A percentile compares a stretch with the other conserved stretches of the same genome.
These are phyloP conservation scores for Nidularia sp. DNA, from an alignment of 768 basidiomycete genomes.

Conservation along the genomic window DNA sequence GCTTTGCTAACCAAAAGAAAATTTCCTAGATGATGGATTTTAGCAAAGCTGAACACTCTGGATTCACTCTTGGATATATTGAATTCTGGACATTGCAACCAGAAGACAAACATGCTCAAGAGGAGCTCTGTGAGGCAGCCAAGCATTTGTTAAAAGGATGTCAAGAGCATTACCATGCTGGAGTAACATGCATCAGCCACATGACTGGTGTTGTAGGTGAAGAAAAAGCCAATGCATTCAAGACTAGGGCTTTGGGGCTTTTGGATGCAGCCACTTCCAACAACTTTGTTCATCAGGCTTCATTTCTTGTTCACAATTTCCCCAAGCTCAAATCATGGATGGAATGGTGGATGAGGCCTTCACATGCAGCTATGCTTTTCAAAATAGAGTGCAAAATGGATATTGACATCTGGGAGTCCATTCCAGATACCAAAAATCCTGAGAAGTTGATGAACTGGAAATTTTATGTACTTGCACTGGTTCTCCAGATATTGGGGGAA, in stretches of 20 bases:
- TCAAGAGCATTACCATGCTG: constrained; percentile 23
- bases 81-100: constrained; percentile 12
- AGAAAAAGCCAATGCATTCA: constrained; percentile 10
- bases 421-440: constrained; percentile 4
- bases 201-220: constrained; percentile 16
- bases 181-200: constrained; percentile 17
- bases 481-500: too few species aligned
- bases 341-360: constrained; percentile 24
- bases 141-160: constrained; percentile 20
- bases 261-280: constrained; percentile 4
- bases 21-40: constrained; percentile 25
- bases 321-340: constrained; percentile 19
- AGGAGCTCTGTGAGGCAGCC: constrained; percentile 8
- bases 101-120: constrained; percentile 2
- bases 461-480: too few species aligned
- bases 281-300: constrained; percentile 4
- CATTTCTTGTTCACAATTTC: constrained; percentile 11
- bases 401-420: constrained; percentile 2
- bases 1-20: background rate
- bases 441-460: constrained; percentile 7
- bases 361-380: constrained; percentile 23
- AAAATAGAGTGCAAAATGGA: constrained; percentile 9
- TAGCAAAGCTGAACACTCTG: constrained; percentile 24
- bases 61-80: constrained; percentile 22
- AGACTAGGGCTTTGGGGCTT: constrained; percentile 7